Evolutionary conservation across 2,329 filamentous ascomycete genomes (phyloP), one percentile per base, ranked within the genome.

Genomic region (Colletotrichum spaethianum): DNA sequence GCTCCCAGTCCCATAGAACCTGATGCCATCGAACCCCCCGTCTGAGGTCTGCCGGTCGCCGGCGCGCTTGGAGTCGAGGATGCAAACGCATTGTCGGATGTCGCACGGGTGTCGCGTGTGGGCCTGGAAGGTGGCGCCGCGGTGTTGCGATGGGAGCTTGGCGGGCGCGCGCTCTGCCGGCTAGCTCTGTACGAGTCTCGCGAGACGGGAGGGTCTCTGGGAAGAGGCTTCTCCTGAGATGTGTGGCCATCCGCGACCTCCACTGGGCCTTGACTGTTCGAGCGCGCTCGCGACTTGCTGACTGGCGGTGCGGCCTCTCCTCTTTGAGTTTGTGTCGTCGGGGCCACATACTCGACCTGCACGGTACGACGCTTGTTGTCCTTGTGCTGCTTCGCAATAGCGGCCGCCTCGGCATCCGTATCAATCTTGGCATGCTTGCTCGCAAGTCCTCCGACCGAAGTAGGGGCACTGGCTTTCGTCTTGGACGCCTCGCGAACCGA

Each of bases 261-360:
- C 36, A 83, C 81, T 2, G 89, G 88, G 1, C 87, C 89, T 76
- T 87, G 83, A 72, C 84, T 88, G 67, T 88, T 87, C 31, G 87
- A 84, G 73, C 88, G 86, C 74, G 86, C 86, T 67, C 75, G 73
- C 3, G 75, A 73, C 73, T 80, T 82, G 61, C 77, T 77, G 50
- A 77, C 60, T 14, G 56, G 46, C 7, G 76, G 63, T 42, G 74
- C 70, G 9, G 82, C 79, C 74, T 81, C 73, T 79, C 93, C 94
- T 75, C 96, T 90, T 74, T 92, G 89, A 0, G 96, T 98, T 79
- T 96, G 92, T 7, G 94, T 97, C 33, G 92, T 92, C 31, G 96
- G 96, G 26, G 95, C 93, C 68, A 98, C 96, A 82, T 99, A 99
- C 85, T 99, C 96, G 73, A 99, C 94, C 83, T 99, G 96, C 0